Percentiles rank a stretch among this genome's conserved stretches.
Conservation (phyloP, 2,329 filamentous ascomycete species). For the Colletotrichum falcatum region DNA sequence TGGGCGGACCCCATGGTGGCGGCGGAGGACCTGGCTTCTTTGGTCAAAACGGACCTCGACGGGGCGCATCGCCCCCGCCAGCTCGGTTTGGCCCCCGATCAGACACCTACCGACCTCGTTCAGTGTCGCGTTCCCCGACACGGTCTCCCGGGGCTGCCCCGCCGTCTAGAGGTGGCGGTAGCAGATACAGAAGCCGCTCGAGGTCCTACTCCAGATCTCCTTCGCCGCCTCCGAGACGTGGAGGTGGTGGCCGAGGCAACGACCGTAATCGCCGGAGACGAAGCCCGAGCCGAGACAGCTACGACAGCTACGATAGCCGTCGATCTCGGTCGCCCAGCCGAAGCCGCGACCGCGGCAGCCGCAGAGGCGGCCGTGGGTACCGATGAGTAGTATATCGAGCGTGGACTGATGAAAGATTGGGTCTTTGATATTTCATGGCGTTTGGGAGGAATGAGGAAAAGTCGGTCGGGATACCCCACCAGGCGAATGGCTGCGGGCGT, state of each 20-base stretch:
- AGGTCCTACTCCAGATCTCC: slow-evolving; percentile 60
- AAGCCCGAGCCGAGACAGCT: slow-evolving; percentile 51
- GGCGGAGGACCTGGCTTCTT: slow-evolving; percentile 51
- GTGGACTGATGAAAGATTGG: slow-evolving; percentile 3
- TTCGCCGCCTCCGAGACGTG: slow-evolving; percentile 53
- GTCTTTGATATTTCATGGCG: slow-evolving; percentile 30
- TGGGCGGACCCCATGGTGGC: slow-evolving; percentile 46
- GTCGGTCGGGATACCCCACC: slow-evolving; percentile 15
- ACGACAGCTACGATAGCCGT: slow-evolving; percentile 55
- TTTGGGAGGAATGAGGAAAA: slow-evolving; percentile 34
- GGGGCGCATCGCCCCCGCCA: slow-evolving; percentile 52
- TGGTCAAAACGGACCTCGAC: slow-evolving; percentile 52
- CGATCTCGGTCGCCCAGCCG: slow-evolving; percentile 41
- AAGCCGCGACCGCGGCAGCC: slow-evolving; percentile 25
- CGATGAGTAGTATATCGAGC: slow-evolving; percentile 20
- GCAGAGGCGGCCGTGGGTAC: slow-evolving; percentile 15
- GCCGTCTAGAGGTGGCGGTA: slow-evolving; percentile 48
- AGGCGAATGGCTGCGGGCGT: slow-evolving; percentile 19
- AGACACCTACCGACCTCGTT: slow-evolving; percentile 73
- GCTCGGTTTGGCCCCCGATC: slow-evolving; percentile 57
- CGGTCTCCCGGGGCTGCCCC: slow-evolving; percentile 52
- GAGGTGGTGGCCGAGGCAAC: slow-evolving; percentile 46
- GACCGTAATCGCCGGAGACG: slow-evolving; percentile 48
- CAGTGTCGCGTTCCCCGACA: slow-evolving; percentile 62
- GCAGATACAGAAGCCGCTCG: slow-evolving; percentile 60